These are phyloP conservation scores for Acacia pycnantha DNA, from an alignment of 331 rosid genomes.

Conservation along the genomic window DNA sequence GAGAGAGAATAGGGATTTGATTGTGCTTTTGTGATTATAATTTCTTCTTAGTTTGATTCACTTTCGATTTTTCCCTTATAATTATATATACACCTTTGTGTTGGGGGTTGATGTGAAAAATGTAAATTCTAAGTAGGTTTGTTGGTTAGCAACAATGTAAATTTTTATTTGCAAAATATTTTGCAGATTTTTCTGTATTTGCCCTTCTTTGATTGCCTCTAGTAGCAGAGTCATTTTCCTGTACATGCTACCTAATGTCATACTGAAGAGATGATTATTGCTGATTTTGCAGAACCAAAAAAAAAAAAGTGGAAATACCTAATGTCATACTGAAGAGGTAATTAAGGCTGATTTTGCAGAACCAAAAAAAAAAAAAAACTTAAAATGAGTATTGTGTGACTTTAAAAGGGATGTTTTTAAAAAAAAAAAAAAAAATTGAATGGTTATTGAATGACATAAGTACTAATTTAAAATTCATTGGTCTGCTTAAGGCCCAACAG, in stretches of 20 bases:
- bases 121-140: constrained; percentile 81
- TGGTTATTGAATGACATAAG: no score
- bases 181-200: constrained; percentile 34
- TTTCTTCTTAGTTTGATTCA: constrained; percentile 36
- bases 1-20: constrained; percentile 58
- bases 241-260: not conserved
- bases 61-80: constrained; percentile 66
- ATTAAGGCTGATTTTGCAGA: not conserved
- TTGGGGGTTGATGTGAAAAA: constrained; percentile 77
- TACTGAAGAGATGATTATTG: not conserved
- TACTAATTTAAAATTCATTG: no score
- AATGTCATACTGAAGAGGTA: not conserved
- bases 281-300: not conserved
- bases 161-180: constrained; percentile 51
- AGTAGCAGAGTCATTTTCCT: not conserved
- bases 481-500: not conserved
- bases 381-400: not conserved
- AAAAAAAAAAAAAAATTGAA: no score
- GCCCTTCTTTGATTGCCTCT: constrained; percentile 25
- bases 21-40: constrained; percentile 44
- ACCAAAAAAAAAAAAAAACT: not conserved
- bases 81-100: constrained; percentile 53
- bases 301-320: not conserved
- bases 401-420: no score
- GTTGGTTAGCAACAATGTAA: constrained; percentile 72